phyloP scores from a whole-genome alignment of 768 basidiomycete species.

The Steccherinum ochraceum region DNA sequence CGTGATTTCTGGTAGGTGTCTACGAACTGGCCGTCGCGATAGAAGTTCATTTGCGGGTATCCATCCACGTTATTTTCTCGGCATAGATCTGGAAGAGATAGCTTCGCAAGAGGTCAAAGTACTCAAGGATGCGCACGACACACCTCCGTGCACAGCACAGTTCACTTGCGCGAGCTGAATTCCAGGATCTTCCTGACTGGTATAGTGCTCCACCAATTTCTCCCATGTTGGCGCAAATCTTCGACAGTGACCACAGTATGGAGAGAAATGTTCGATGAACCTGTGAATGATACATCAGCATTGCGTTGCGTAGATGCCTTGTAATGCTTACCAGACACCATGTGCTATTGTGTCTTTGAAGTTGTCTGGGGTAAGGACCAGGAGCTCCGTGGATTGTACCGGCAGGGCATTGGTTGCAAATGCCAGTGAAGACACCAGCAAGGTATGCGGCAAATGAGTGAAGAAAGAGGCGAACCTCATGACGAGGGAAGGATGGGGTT shows the following conservation, averaged over 20 bases:
- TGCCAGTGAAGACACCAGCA: constrained; percentile 18
- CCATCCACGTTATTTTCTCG: constrained; percentile 55
- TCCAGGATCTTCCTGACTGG: constrained; percentile 37
- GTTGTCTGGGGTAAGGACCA: constrained; percentile 48
- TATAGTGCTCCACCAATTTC: constrained; percentile 48
- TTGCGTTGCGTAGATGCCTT: too few relatives aligned
- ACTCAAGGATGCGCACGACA: constrained; percentile 20
- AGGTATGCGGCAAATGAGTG: constrained; percentile 14
- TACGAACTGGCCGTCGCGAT: constrained; percentile 55
- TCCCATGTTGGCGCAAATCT: constrained; percentile 82
- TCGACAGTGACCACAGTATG: constrained; percentile 77
- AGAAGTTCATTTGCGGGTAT: constrained; percentile 76
- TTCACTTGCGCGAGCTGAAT: constrained; percentile 79
- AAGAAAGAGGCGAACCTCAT: constrained; percentile 1
- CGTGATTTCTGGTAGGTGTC: constrained; percentile 52
- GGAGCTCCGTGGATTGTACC: constrained; percentile 21
- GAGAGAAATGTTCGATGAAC: constrained; percentile 87
- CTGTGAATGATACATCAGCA: constrained; percentile 28
- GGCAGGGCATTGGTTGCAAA: constrained; percentile 18
- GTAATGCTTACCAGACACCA: constrained; percentile 52
- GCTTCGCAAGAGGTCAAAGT: too few relatives aligned
- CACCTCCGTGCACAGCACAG: constrained; percentile 72
- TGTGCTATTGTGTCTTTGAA: constrained; percentile 46
- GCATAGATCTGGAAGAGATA: constrained; percentile 69
- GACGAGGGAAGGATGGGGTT: neutral